Base-by-base conservation (phyloP, 768 basidiomycete species). In the Coprinopsis marcescibilis region DNA sequence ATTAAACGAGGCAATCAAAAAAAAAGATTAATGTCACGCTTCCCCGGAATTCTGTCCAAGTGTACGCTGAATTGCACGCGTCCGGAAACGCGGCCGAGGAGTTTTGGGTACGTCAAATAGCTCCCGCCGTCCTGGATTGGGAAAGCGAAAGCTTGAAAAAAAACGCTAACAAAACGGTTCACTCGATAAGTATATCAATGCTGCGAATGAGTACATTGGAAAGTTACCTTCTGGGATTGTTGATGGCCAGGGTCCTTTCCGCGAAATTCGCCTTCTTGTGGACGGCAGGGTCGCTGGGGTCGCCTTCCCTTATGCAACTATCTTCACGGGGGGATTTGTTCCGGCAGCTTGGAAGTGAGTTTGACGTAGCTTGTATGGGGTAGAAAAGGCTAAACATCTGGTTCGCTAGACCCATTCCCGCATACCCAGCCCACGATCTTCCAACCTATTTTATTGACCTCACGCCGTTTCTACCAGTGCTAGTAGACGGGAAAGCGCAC, bases 361-460 rank as follows among this genome's bases (percentile, higher is more conserved):
- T 2, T 20, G 5, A 24, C 27, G 12, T 29, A n/a, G 24, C 26
- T 34, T 12, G 14, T 35, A 19, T 35, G 21, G 4, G 17, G 30
- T 13, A 25, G 19, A 19, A 8, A 54, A 36, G 12, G 6, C 30
- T 15, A 17, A 19, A 20, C 15, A 7, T 10, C 4, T 33, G 19
- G 24, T 25, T 47, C 20, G 13, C 7, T 39, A 81, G 83, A 40
- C 86, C 86, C 1, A 86, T 89, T 59, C 73, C 83, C 1, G 77
- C 86, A 1, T 89, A 87, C 49, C 83, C 85, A 8, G 84, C 85
- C 2, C 65, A 88, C 20, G 85, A 89, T 55, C 70, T 86, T 11
- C 87, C 88, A 1, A 85, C 81, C 1, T 89, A 89, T 60, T 81
- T 81, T 60, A 53, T 89, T 15, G 88, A 89, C 60, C 61, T 88